Evolutionary conservation across 2,329 filamentous ascomycete genomes (phyloP).

Genomic region (Botrytis deweyae): DNA sequence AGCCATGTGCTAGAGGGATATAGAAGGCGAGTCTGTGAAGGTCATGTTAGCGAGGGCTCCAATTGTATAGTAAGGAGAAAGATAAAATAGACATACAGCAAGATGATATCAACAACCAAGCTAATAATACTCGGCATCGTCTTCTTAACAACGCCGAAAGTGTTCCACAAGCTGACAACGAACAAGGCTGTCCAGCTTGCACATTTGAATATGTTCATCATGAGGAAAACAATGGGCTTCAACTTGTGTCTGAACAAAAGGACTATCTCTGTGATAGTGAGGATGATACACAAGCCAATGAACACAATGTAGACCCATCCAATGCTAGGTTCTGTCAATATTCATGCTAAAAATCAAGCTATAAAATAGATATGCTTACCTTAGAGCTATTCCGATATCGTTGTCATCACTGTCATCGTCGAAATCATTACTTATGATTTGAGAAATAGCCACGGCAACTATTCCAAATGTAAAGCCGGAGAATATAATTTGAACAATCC

Average conservation of each 20-base stretch:
- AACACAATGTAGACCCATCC: slow-evolving; percentile 9
- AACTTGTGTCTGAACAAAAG: slow-evolving; percentile 31
- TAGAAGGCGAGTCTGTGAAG: slow-evolving; percentile 30
- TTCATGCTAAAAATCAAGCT: too few relatives aligned
- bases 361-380: neutral
- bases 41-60: neutral
- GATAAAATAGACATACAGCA: slow-evolving; percentile 26
- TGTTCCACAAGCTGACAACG: slow-evolving; percentile 25
- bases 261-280: slow-evolving; percentile 34
- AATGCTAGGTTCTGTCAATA: slow-evolving; percentile 11
- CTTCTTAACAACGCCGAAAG: neutral
- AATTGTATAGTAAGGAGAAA: neutral
- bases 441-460: neutral
- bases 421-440: neutral
- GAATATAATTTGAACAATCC: slow-evolving; percentile 15
- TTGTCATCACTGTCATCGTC: neutral
- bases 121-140: slow-evolving; percentile 19
- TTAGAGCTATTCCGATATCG: neutral
- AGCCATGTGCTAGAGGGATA: slow-evolving; percentile 34
- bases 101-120: slow-evolving; percentile 26
- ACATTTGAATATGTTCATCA: slow-evolving; percentile 31
- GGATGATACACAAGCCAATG: slow-evolving; percentile 25
- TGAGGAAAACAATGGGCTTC: slow-evolving; percentile 30
- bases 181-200: slow-evolving; percentile 29
- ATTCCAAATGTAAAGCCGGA: neutral